Conservation (phyloP, 75 land plant genomes). For the Chamaecyparis obtusa region DNA sequence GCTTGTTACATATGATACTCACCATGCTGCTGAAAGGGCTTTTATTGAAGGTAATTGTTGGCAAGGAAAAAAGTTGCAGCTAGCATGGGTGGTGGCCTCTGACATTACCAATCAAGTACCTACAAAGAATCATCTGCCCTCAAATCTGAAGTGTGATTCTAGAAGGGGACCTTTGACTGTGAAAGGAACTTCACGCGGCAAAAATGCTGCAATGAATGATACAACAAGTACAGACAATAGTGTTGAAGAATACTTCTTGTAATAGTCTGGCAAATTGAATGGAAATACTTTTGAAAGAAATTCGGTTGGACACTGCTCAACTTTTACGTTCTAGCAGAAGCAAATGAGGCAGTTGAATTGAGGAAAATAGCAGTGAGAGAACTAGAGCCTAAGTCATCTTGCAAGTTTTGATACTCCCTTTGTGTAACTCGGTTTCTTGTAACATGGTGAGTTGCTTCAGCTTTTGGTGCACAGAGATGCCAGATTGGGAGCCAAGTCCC, state of each 20-base stretch:
- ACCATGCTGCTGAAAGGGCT: slow-evolving; percentile 79
- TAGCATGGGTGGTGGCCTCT: slow-evolving; percentile 50
- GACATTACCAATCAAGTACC: neutral
- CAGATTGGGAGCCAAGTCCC: neutral
- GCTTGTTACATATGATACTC: slow-evolving; percentile 44
- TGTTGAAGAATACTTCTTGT: neutral
- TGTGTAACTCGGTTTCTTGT: neutral
- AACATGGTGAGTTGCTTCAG: slow-evolving; percentile 13
- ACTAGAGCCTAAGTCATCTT: neutral
- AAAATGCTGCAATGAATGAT: slow-evolving; percentile 2
- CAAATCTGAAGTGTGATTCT: slow-evolving; percentile 2
- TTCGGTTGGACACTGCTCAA: neutral
- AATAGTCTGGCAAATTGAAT: neutral
- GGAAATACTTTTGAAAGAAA: neutral
- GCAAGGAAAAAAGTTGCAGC: slow-evolving; percentile 67
- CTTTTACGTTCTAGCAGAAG: neutral
- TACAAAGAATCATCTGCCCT: neutral
- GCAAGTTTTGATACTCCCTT: slow-evolving; percentile 7
- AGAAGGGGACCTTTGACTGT: neutral
- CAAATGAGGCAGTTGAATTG: neutral
- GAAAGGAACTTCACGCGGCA: neutral
- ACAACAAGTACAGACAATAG: neutral
- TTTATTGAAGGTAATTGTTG: slow-evolving; percentile 63
- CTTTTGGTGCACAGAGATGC: slow-evolving; percentile 2
- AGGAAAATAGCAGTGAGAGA: neutral